Base-by-base conservation (phyloP, 768 basidiomycete species). In the Filobasidium wieringae region DNA sequence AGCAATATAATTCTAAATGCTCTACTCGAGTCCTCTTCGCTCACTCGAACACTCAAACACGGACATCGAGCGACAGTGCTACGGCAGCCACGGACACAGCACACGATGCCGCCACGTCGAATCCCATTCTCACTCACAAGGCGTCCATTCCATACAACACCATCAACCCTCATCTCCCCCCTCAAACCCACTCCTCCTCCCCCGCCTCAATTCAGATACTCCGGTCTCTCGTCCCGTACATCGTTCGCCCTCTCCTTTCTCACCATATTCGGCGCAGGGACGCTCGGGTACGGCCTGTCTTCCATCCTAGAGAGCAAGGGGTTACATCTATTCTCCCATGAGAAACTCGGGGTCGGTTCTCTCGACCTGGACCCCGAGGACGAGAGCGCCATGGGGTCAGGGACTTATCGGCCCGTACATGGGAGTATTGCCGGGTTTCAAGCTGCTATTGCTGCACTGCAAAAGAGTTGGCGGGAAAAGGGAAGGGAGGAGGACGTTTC, bases 381-480 rank as follows among this genome's bases (percentile, higher is more conserved):
- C 12, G 36, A 55, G 24, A 22, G 19, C 32, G 45, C 19, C 33
- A 47, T 12, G 30, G 55, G 55, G 9, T 32, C 55, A 9, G 55
- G 55, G 6, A 57, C 55, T 4, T 30, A 31, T 27, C 22, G 66
- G 34, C 71, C 71, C 2, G 43, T 27, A 17, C 69, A 49, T 30
- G 55, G 55, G 2, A 51, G 45, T 29, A 49, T 55, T 4, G 50
- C 58, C 19, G 69, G 63, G 24, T 72, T 70, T 47, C 30, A 56
- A 7, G 24, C 62, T 12, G 64, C 64, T 27, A 72, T 72, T 36
- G 43, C 51, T 14, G 69, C 68, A 31, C 31, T 72, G 17, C 53
- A 34, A 36, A 29, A 19, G 3, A 17, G 40, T 7, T 72, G 58
- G 37, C 53, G 45, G 33, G 43, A 24, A 19, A 66, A 63, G 34